phyloP scores from a whole-genome alignment of 2,329 filamentous ascomycete species.

The Colletotrichum sp. region DNA sequence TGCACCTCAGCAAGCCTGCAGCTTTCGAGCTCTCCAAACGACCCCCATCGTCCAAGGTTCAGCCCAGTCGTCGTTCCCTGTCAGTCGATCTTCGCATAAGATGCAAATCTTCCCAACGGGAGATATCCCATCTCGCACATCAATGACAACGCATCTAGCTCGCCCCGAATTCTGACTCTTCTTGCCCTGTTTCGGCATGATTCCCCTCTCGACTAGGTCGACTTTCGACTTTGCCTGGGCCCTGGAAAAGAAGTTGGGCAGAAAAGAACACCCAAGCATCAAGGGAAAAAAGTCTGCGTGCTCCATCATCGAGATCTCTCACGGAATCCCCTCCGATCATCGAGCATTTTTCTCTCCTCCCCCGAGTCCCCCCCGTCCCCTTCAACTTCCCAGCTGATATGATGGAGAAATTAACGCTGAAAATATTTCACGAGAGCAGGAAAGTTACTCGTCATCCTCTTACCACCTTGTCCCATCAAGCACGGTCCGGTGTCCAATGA shows the following conservation, averaged over 20 bases:
- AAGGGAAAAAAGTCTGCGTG: neutral
- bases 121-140: conserved; percentile 22
- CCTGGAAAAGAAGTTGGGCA: neutral
- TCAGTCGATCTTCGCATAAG: conserved; percentile 22
- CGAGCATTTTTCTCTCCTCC: neutral
- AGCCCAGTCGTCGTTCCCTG: conserved; percentile 16
- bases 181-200: conserved; percentile 6
- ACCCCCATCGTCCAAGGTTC: conserved; percentile 8
- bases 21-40: neutral
- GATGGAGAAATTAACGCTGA: neutral
- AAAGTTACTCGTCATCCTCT: neutral
- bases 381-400: neutral
- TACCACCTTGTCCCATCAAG: neutral
- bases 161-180: conserved; percentile 1
- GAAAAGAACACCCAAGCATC: neutral
- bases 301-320: conserved; percentile 15
- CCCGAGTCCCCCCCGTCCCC: neutral
- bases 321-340: conserved; percentile 7
- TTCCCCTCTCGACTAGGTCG: neutral
- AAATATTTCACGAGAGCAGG: neutral
- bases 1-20: neutral
- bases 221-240: neutral
- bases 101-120: conserved; percentile 21
- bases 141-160: conserved; percentile 22
- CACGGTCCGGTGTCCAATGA: neutral